A percentile compares a stretch with the other conserved stretches of the same genome.
Conservation (phyloP, 2,329 filamentous ascomycete species). For the Parasarocladium wereldwijsianum region DNA sequence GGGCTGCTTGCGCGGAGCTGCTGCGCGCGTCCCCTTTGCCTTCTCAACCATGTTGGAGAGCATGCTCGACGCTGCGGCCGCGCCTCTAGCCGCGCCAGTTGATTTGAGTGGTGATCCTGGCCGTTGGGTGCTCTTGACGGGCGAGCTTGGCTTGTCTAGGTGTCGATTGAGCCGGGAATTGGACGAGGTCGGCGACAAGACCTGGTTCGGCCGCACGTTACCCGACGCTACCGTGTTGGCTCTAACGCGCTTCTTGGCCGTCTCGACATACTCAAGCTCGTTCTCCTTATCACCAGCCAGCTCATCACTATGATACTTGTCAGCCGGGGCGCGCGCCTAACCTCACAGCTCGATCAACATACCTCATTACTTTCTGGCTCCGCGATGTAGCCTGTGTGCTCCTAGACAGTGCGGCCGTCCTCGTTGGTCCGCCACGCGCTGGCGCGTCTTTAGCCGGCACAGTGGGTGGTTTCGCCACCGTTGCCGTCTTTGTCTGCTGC, state of each 20-base stretch:
- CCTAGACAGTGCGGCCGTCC: conserved; percentile 6
- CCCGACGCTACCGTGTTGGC: conserved; percentile 26
- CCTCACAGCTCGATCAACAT: conserved; percentile 15
- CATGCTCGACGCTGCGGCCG: conserved; percentile 27
- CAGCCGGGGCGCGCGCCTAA: too few relatives aligned
- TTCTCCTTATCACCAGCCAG: conserved; percentile 68
- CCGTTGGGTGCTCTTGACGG: conserved; percentile 41
- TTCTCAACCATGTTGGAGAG: conserved; percentile 45
- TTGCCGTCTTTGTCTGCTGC: conserved; percentile 22
- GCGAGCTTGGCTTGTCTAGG: conserved; percentile 32
- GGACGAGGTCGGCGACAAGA: conserved; percentile 70
- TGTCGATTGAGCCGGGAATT: conserved; percentile 56
- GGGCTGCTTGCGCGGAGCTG: conserved; percentile 30
- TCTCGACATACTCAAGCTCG: conserved; percentile 39
- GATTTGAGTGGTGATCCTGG: conserved; percentile 49
- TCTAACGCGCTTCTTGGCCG: conserved; percentile 54
- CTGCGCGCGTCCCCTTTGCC: conserved; percentile 38
- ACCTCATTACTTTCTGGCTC: conserved; percentile 37
- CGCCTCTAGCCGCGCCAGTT: conserved; percentile 22
- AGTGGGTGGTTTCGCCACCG: conserved; percentile 24
- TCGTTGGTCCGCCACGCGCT: conserved; percentile 16
- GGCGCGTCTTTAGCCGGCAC: conserved; percentile 34
- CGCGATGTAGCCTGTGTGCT: conserved; percentile 11
- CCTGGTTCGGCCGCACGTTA: conserved; percentile 31
- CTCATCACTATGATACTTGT: conserved; percentile 43